Evolutionary conservation across 441 rosid species (phyloP).

Genomic region (Mallotus japonicus): DNA sequence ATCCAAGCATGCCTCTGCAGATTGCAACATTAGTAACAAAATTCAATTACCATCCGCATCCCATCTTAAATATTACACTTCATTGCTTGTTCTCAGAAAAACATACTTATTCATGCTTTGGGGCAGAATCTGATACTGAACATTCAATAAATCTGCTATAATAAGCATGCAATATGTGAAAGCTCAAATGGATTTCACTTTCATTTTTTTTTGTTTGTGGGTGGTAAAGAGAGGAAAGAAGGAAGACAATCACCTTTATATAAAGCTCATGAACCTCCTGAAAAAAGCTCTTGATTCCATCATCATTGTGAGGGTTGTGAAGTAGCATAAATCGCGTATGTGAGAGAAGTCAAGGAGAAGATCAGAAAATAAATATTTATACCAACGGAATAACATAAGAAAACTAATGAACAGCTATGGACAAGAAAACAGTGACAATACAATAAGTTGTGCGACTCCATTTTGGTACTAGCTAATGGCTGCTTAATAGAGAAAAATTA

Average conservation of each 20-base stretch:
- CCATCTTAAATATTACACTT: neutral
- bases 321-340: constrained; percentile 96
- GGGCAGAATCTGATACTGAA: neutral
- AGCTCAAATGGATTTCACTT: neutral
- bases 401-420: too few species aligned
- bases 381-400: too few species aligned
- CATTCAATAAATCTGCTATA: neutral
- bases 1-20: neutral
- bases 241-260: constrained; percentile 55
- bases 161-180: neutral
- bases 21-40: neutral
- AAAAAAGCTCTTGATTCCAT: constrained; percentile 96
- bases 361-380: neutral
- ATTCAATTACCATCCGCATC: neutral
- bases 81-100: too few species aligned
- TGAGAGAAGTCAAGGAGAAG: constrained; percentile 52
- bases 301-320: constrained; percentile 93
- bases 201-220: neutral
- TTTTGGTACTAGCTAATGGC: neutral
- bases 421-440: constrained; percentile 1
- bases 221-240: neutral
- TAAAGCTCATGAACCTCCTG: constrained; percentile 99
- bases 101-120: too few species aligned
- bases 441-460: neutral
- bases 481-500: neutral